Evolutionary conservation across 2,329 filamentous ascomycete species (phyloP), one percentile per base, ranked within the genome.

Genomic region (Ustilaginoidea virens): DNA sequence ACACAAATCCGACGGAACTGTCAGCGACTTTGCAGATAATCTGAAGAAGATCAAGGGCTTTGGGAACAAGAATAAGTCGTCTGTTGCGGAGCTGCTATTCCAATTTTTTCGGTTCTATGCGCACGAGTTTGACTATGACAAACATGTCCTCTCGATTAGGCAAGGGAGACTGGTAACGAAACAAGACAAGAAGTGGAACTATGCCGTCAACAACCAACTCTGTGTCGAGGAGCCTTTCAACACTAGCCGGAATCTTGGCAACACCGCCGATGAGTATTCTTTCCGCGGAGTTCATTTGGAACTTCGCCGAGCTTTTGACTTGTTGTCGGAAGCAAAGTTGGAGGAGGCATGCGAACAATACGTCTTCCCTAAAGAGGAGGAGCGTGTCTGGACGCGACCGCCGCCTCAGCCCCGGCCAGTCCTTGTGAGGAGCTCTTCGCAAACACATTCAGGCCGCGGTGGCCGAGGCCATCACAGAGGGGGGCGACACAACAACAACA

Each of bases 181-280:
- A 50, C 66, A 72, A 36, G 82, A 83, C 33, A 96, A 96, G 60
- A 76, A 76, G 16, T 96, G 90, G 90, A 73, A 86, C 45, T 64
- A 80, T 28, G 64, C 70, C 20, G 60, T 77, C 33, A 85, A 86
- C 45, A 90, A 92, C 44, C 74, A 80, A 37, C 66, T 98, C 18
- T 94, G 87, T 48, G 82, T 98, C 8, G 90, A 98, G 49, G 90
- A 98, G 51, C 90, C 90, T 0, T 98, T 98, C 62, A 98, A 93
- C 44, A 78, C 68, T 4, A 66, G 68, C 20, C 73, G 90, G 23
- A 98, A 98, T 49, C 63, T 98, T 25, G 90, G 86, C 23, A 98
- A 98, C 44, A 96, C 90, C 2, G 90, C 85, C 7, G 90, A 98
- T 48, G 86, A 93, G 48, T 92, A 81, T 24, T 87, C 90, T 1